Percentiles rank a stretch among this genome's conserved stretches.
Evolutionary conservation across 139 green algal species (phyloP).

Genomic region (Chlorella sp.): DNA sequence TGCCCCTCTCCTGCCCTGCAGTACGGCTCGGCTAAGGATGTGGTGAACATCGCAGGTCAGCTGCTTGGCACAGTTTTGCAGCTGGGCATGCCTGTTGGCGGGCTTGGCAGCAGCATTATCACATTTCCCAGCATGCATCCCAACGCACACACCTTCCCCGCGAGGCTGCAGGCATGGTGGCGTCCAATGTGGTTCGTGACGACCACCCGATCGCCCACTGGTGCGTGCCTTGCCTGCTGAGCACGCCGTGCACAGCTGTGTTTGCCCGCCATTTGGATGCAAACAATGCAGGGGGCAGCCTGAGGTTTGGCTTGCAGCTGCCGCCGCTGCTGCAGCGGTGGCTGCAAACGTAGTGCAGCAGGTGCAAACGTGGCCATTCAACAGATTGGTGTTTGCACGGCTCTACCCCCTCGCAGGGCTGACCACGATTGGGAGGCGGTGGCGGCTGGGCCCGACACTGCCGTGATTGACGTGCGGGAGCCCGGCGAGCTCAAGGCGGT

Average conservation of each 20-base stretch:
- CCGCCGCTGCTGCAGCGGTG: too few species aligned
- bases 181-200: conserved; percentile 51
- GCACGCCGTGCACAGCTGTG: too few species aligned
- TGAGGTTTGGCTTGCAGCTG: too few species aligned
- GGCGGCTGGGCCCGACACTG: neutral
- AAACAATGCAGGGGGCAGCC: too few species aligned
- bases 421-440: conserved; percentile 29
- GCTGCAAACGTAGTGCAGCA: too few species aligned
- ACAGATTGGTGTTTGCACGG: neutral
- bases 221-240: conserved; percentile 15
- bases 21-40: conserved; percentile 64
- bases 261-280: too few species aligned
- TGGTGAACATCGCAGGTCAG: conserved; percentile 46
- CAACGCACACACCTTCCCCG: neutral
- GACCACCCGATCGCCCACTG: conserved; percentile 41
- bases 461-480: conserved; percentile 64
- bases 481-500: conserved; percentile 14
- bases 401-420: conserved; percentile 4
- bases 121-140: too few species aligned
- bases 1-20: conserved; percentile 14
- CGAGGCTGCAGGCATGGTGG: conserved; percentile 51
- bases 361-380: too few species aligned
- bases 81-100: too few species aligned
- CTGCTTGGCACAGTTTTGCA: neutral
- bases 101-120: too few species aligned